phyloP scores from a whole-genome alignment of 768 basidiomycete species.

The Heimioporus sp. region DNA sequence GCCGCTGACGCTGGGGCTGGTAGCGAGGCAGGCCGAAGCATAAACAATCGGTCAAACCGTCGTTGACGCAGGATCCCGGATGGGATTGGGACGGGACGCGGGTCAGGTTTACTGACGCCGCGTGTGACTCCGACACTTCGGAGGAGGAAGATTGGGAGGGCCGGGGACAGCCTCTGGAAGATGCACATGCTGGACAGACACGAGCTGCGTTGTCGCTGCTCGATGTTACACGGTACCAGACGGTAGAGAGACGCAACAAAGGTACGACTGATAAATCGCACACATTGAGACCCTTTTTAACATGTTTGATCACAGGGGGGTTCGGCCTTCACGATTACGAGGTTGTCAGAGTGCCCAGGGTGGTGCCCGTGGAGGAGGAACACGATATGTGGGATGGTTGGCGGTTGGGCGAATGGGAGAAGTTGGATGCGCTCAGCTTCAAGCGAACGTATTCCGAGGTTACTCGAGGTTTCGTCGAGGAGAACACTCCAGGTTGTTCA shows the following conservation, averaged over 20 bases:
- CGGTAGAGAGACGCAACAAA: slow-evolving; percentile 3
- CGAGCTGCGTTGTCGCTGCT: neutral
- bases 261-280: slow-evolving; percentile 6
- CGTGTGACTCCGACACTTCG: neutral
- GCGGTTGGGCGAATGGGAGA: slow-evolving; percentile 20
- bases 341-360: slow-evolving; percentile 18
- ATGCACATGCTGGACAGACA: neutral
- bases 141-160: slow-evolving; percentile 1
- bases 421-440: slow-evolving; percentile 11
- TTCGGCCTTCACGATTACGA: slow-evolving; percentile 21
- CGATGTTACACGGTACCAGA: slow-evolving; percentile 2
- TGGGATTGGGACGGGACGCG: slow-evolving; percentile 26
- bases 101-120: slow-evolving; percentile 2
- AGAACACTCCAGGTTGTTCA: neutral
- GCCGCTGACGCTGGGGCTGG: neutral
- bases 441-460: slow-evolving; percentile 25
- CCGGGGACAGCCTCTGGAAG: neutral
- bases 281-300: neutral
- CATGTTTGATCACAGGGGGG: slow-evolving; percentile 5
- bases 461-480: slow-evolving; percentile 7
- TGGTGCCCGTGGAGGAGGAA: slow-evolving; percentile 15
- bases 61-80: slow-evolving; percentile 13
- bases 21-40: slow-evolving; percentile 16
- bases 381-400: slow-evolving; percentile 1
- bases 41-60: slow-evolving; percentile 8